Base-by-base conservation (phyloP, 2,329 filamentous ascomycete genomes). In the Aureobasidium sp. region DNA sequence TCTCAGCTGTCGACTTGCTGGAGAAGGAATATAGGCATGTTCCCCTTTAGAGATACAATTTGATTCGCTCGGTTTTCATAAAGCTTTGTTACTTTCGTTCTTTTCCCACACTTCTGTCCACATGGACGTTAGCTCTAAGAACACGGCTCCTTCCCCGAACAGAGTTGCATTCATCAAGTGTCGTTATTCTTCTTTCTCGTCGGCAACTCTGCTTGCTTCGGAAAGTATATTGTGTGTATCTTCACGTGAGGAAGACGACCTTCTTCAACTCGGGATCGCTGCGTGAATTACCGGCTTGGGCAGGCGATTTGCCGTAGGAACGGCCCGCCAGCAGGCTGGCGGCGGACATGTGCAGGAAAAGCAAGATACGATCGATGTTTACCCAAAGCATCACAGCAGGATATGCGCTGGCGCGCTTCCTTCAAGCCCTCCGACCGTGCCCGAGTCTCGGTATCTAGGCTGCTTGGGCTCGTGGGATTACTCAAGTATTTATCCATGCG, bases 271-370 rank as follows among this genome's bases (percentile, higher is more conserved):
- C 25, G 32, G 34, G 48, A 53, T 61, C 59, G 48, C 39, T 52
- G 48, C 48, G 39, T 45, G 59, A 61, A 61, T 61, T 61, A 52
- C 48, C 39, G 37, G n/a, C 36, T 36, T 44, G 39, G 39, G 32
- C 21, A 47, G 34, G 37, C 9, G 39, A 53, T 45, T n/a, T 53
- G 30, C 48, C 47, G 48, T 44, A 61, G 59, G 59, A 45, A 61
- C 59, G 59, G 59, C 27, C 59, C 59, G 59, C 25, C 25, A 44
- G 41, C 41, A 47, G 34, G 16, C 42, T 58, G 39, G 44, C 29
- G 27, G 37, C 52, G 37, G 27, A 25, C 41, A 44, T 45, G 53
- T 57, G 53, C 39, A 57, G 29, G 29, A 45, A 27, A 57, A 15
- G 27, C 16, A 45, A 21, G 25, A 42, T 42, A 27, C 53, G 39